A percentile compares a stretch with the other conserved stretches of the same genome.
Conservation (phyloP, 305 asterid genomes). For the Plantago coronopus region DNA sequence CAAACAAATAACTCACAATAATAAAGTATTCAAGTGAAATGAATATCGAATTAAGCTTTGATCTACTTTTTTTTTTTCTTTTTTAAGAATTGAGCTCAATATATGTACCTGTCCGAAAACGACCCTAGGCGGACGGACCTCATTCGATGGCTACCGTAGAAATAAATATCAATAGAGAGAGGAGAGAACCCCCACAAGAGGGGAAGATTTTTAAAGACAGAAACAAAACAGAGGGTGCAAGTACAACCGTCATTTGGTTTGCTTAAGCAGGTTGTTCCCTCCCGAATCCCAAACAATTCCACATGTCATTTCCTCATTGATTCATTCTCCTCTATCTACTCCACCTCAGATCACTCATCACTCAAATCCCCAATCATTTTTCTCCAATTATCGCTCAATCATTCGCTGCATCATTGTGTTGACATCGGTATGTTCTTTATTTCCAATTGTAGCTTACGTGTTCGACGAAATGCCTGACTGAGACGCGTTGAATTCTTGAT, state of each 20-base stretch:
- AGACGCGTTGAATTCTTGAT: slow-evolving; percentile 5
- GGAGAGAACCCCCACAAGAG: background rate
- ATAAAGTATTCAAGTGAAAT: no score
- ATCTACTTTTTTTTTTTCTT: no score
- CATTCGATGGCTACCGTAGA: background rate
- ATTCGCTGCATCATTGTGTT: no score
- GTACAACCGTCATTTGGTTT: slow-evolving; percentile 8
- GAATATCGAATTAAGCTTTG: no score
- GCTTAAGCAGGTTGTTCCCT: slow-evolving; percentile 15
- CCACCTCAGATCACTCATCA: background rate
- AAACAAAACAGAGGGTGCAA: background rate
- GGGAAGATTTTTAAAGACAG: background rate
- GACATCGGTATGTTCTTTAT: slow-evolving; percentile 19
- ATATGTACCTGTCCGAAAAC: no score
- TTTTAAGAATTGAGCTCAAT: no score
- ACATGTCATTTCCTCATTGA: slow-evolving; percentile 3
- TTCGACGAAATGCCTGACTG: slow-evolving; percentile 39
- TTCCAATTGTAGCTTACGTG: slow-evolving; percentile 11
- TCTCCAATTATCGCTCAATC: no score
- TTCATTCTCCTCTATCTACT: background rate
- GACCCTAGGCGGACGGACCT: no score
- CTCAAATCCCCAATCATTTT: background rate
- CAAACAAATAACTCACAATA: no score
- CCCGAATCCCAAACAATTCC: background rate
- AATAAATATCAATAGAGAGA: background rate